These are phyloP conservation scores for Geranomyces variabilis DNA, from an alignment of 192 early-diverging fungal genomes.

Conservation along the genomic window DNA sequence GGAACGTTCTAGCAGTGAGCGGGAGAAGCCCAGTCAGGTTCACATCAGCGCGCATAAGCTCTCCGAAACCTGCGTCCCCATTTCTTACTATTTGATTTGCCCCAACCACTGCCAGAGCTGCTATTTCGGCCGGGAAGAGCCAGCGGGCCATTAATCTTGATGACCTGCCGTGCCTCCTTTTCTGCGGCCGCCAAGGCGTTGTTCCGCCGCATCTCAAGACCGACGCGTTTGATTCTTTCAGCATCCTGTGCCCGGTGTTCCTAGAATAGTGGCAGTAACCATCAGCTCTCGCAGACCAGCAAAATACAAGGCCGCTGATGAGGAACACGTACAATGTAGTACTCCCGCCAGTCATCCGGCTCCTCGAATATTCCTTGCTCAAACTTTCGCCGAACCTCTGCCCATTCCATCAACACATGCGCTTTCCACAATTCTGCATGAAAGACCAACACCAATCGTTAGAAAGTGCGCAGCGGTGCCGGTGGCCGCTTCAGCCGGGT, in stretches of 20 bases:
- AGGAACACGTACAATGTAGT: not conserved
- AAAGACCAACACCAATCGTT: not conserved
- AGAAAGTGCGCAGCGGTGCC: not conserved
- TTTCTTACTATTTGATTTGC: not conserved
- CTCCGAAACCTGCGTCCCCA: no score
- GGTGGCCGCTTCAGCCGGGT: not conserved
- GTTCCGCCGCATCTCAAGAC: not conserved
- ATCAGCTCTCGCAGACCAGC: not conserved
- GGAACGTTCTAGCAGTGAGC: no score
- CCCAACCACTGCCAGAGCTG: not conserved
- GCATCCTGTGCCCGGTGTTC: not conserved
- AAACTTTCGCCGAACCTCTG: not conserved
- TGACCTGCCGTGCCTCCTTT: not conserved
- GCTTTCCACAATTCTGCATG: not conserved
- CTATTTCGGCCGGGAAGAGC: not conserved
- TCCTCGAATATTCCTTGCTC: conserved; percentile 1
- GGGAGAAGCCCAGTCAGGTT: no score
- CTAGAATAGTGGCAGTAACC: not conserved
- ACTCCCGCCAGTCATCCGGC: not conserved
- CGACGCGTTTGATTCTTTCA: not conserved
- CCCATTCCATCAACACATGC: not conserved
- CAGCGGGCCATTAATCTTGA: not conserved
- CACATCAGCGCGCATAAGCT: no score
- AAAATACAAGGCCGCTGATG: not conserved
- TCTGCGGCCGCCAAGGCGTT: not conserved